Evolutionary conservation across 148 eudicot genomes (phyloP).

Genomic region (Agrostemma githago): DNA sequence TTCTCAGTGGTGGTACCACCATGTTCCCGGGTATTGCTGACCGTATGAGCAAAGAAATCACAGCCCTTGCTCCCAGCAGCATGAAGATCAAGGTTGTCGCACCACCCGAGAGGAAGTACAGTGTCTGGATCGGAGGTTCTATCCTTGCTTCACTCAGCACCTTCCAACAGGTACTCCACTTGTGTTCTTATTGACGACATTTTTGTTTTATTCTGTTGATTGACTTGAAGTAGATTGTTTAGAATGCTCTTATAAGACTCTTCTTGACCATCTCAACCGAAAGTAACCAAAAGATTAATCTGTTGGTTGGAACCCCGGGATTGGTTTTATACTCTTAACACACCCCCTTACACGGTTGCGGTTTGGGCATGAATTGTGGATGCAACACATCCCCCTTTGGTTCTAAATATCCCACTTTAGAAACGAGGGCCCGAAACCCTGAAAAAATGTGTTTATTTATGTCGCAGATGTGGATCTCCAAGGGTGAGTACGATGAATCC

Average conservation of each 20-base stretch:
- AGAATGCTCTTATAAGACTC: slow-evolving; percentile 17
- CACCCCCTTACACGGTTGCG: too few relatives aligned
- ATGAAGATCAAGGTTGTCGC: background rate
- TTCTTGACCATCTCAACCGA: slow-evolving; percentile 16
- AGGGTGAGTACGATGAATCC: slow-evolving; percentile 43
- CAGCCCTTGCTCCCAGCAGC: background rate
- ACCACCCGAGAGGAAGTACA: background rate
- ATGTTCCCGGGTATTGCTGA: background rate
- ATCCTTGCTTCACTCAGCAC: background rate
- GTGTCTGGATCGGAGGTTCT: background rate
- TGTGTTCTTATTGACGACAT: slow-evolving; percentile 10
- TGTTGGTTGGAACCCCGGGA: too few relatives aligned
- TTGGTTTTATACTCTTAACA: too few relatives aligned
- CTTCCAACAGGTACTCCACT: background rate
- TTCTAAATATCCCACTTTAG: too few relatives aligned
- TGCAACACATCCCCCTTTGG: too few relatives aligned
- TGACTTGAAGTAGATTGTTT: slow-evolving; percentile 6
- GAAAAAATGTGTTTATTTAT: background rate
- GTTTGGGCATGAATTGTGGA: too few relatives aligned
- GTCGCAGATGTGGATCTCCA: slow-evolving; percentile 44
- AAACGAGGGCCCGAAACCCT: too few relatives aligned
- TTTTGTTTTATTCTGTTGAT: too few relatives aligned
- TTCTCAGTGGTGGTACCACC: background rate
- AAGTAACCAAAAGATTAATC: too few relatives aligned
- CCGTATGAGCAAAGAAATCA: background rate